Conservation (phyloP, 208 protist genomes). For the Wallacemonas sp. region DNA sequence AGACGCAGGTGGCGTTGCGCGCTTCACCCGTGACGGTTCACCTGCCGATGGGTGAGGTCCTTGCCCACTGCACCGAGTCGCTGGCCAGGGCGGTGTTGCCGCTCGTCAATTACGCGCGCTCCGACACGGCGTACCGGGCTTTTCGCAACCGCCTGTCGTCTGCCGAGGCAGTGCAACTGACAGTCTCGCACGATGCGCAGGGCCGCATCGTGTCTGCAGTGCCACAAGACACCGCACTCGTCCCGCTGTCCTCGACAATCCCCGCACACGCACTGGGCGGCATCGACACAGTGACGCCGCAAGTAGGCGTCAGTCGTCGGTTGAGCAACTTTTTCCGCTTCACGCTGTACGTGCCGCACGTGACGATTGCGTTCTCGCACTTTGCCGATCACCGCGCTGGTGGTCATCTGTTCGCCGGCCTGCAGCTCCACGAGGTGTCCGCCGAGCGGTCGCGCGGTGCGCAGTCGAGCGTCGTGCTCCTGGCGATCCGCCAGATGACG, state of each 20-base stretch:
- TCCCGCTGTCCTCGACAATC: constrained; percentile 7
- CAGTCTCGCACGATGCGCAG: constrained; percentile 11
- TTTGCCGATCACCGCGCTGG: background rate
- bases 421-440: constrained; percentile 14
- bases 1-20: constrained; percentile 2
- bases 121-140: constrained; percentile 1
- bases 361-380: background rate
- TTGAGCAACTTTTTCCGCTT: constrained; percentile 17
- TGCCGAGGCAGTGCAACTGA: background rate
- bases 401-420: background rate
- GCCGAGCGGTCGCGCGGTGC: background rate
- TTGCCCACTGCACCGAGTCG: constrained; percentile 38
- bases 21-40: constrained; percentile 1
- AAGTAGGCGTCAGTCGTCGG: too few species aligned
- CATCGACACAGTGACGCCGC: background rate
- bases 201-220: constrained; percentile 14
- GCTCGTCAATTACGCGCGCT: constrained; percentile 1
- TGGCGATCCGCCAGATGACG: background rate
- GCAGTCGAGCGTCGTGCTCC: background rate
- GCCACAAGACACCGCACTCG: background rate
- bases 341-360: constrained; percentile 7
- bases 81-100: constrained; percentile 30
- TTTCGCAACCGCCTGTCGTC: background rate
- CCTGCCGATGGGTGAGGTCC: constrained; percentile 32
- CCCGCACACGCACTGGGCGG: background rate